These are phyloP conservation scores for Termitomyces sp. DNA, from an alignment of 768 basidiomycete species.

Conservation along the genomic window DNA sequence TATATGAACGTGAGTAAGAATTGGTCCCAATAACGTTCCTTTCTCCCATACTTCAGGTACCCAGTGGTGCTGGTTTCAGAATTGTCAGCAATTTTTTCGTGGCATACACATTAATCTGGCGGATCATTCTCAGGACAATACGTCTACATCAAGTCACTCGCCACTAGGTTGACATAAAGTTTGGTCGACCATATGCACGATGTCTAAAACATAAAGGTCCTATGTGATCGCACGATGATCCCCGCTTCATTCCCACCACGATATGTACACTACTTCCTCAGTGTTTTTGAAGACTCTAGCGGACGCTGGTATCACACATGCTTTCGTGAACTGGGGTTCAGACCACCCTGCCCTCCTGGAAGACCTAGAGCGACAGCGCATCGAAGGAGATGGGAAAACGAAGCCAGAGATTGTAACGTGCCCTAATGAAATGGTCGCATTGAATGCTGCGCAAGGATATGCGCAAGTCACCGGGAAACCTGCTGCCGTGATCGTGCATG, in stretches of 20 bases:
- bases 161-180: no score
- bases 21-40: no score
- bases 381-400: conserved; percentile 31
- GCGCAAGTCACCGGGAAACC: conserved; percentile 62
- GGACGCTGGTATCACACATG: conserved; percentile 60
- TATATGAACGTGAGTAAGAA: background rate
- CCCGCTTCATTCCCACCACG: background rate
- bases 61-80: background rate
- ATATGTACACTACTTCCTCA: conserved; percentile 57
- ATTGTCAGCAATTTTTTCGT: background rate
- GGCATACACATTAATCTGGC: no score
- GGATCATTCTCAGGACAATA: background rate
- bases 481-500: conserved; percentile 72
- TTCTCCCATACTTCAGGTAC: background rate
- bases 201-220: background rate
- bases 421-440: conserved; percentile 75
- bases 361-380: conserved; percentile 57
- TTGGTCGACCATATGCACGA: background rate
- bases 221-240: background rate
- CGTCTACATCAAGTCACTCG: background rate
- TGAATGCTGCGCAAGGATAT: conserved; percentile 71
- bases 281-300: conserved; percentile 54
- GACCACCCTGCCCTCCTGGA: conserved; percentile 73
- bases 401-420: conserved; percentile 57
- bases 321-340: conserved; percentile 75